Percentiles rank a stretch among this genome's conserved stretches.
Conservation (phyloP, 352 stramenopile species). For the Phytophthora pini region DNA sequence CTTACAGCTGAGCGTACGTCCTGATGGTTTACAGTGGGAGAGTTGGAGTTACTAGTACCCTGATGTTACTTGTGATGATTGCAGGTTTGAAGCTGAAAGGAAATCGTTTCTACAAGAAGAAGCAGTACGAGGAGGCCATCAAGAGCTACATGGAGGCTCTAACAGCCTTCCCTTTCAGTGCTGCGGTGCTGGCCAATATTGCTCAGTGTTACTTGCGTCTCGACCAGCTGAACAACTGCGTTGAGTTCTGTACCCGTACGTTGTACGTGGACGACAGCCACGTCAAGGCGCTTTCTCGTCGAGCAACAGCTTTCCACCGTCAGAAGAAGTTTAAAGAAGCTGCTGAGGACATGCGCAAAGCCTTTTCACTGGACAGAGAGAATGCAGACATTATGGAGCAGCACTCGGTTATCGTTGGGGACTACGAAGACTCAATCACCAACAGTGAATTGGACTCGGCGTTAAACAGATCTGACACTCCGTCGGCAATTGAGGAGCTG, state of each 20-base stretch:
- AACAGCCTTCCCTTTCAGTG: constrained; percentile 58
- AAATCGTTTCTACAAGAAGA: constrained; percentile 69
- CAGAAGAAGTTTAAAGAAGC: constrained; percentile 59
- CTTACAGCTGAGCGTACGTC: constrained; percentile 59
- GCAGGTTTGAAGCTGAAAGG: constrained; percentile 65
- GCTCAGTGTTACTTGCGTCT: constrained; percentile 66
- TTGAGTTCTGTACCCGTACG: constrained; percentile 76
- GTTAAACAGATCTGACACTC: constrained; percentile 1
- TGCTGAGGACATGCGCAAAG: constrained; percentile 60
- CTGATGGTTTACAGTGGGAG: no score
- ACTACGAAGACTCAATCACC: constrained; percentile 65
- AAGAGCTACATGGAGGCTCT: constrained; percentile 77
- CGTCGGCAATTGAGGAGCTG: constrained; percentile 47
- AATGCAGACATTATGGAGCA: constrained; percentile 77
- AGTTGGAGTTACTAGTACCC: no score
- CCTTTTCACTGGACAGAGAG: constrained; percentile 45
- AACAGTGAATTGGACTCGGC: constrained; percentile 41
- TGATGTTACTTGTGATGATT: constrained; percentile 4
- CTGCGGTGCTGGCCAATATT: constrained; percentile 74
- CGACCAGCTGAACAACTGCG: constrained; percentile 54
- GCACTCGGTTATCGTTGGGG: constrained; percentile 73
- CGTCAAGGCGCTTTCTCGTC: constrained; percentile 77
- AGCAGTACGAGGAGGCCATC: constrained; percentile 62
- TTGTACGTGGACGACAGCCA: constrained; percentile 62
- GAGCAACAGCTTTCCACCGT: constrained; percentile 55